Conservation (phyloP, 2,329 filamentous ascomycete species). For the Botrytis galanthina region DNA sequence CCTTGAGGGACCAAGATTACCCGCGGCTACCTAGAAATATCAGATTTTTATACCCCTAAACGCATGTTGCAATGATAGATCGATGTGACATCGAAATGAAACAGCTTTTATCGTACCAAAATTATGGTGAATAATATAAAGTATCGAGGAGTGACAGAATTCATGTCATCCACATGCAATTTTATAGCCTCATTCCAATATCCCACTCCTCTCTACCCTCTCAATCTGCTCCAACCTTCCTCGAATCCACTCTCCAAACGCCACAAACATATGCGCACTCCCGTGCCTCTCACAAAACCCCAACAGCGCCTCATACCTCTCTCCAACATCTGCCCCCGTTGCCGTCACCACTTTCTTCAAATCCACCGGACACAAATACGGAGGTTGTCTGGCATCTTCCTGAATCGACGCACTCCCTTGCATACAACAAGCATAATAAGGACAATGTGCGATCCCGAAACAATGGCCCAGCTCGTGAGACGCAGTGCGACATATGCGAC, state of each 20-base stretch:
- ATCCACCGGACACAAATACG: slow-evolving; percentile 61
- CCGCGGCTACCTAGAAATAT: neutral
- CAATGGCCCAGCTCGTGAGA: slow-evolving; percentile 68
- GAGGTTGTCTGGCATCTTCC: slow-evolving; percentile 61
- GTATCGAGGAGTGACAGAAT: neutral
- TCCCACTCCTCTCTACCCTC: neutral
- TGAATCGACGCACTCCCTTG: slow-evolving; percentile 55
- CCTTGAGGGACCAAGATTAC: neutral
- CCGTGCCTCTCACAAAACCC: slow-evolving; percentile 45
- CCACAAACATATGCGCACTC: slow-evolving; percentile 47
- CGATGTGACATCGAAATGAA: neutral
- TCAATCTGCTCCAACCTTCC: slow-evolving; percentile 31
- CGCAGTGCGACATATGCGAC: slow-evolving; percentile 54
- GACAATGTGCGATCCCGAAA: slow-evolving; percentile 63
- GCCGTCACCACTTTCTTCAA: slow-evolving; percentile 50
- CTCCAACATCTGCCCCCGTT: slow-evolving; percentile 35
- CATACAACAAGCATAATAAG: slow-evolving; percentile 64
- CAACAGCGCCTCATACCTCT: slow-evolving; percentile 44
- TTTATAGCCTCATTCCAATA: neutral
- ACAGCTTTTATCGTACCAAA: neutral
- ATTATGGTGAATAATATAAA: no score
- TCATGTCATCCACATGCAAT: neutral
- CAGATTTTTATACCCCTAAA: neutral
- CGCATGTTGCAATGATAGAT: neutral
- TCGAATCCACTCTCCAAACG: slow-evolving; percentile 46